Evolutionary conservation across 2,329 filamentous ascomycete species (phyloP), one percentile per base, ranked within the genome.

Genomic region (Clarireedia sp.): DNA sequence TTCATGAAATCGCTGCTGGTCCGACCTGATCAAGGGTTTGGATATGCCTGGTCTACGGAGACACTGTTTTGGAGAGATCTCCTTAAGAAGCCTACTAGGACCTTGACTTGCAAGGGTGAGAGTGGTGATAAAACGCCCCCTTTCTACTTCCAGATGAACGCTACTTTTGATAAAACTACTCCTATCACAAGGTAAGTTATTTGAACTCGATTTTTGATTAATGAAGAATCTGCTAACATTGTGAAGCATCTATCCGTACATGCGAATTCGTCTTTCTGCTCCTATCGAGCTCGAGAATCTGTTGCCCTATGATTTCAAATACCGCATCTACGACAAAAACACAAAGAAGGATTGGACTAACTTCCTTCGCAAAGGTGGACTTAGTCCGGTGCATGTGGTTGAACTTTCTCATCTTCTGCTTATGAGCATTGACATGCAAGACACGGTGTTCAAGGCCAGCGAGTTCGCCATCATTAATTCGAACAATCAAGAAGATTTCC

Each of bases 291-390:
- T 99, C 4, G 92, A 99, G 70, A 99, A 99, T 62, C 75, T 99
- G 44, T 74, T 99, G 38, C 94, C 94, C 0, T 97, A 94, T 68
- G 94, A 99, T 71, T 99, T 99, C 82, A 97, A 99, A 72, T 99
- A 99, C 70, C 85, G 92, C 54, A 97, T 99, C 54, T 99, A 97
- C 67, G 94, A 99, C 75, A 96, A 95, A 74, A 95, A 96, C 70
- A 96, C 91, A 0, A 95, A 92, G 76, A 96, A 95, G 69, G 94
- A 99, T 69, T 99, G 94, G 94, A 95, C 90, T 4, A 99, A 99
- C 70, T 99, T 99, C 73, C 75, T 99, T 47, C 84, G 94, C 56
- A 97, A 96, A 71, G 94, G 95, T 24, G 95, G 95, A 14, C 86
- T 97, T 55, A 99, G 94, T 69, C 95, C 95, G 0, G 91, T 99